Evolutionary conservation across 495 filamentous ascomycete genomes (phyloP).

Genomic region (Tuber borchii): DNA sequence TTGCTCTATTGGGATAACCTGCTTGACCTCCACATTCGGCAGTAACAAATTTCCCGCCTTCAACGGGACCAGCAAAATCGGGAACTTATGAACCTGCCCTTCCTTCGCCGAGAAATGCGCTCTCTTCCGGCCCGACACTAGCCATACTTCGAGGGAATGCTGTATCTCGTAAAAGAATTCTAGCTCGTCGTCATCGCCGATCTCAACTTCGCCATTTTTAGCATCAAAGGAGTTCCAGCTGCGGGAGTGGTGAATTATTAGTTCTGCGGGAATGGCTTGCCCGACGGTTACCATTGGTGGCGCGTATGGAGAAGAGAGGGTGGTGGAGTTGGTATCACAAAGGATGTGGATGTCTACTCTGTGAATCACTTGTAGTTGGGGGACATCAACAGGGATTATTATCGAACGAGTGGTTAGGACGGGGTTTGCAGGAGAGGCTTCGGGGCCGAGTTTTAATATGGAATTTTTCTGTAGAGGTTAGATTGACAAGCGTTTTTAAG

Average conservation of each 20-base stretch:
- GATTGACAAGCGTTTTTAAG: not conserved
- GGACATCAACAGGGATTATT: constrained; percentile 76
- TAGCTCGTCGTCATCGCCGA: constrained; percentile 46
- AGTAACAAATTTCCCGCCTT: constrained; percentile 66
- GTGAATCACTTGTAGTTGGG: constrained; percentile 73
- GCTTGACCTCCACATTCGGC: constrained; percentile 70
- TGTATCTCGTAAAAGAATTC: constrained; percentile 82
- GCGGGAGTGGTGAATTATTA: constrained; percentile 69
- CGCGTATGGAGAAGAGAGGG: constrained; percentile 41
- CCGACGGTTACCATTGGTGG: constrained; percentile 33
- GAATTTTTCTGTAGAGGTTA: constrained; percentile 19
- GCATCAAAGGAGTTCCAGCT: constrained; percentile 57
- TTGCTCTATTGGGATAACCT: constrained; percentile 35
- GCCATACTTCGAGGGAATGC: constrained; percentile 69
- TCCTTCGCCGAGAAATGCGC: constrained; percentile 62
- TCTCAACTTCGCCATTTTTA: constrained; percentile 22
- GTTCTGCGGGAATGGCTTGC: constrained; percentile 54
- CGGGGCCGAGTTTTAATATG: constrained; percentile 35
- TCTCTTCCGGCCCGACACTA: constrained; percentile 72
- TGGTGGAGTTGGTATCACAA: constrained; percentile 35
- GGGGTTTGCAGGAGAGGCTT: not conserved
- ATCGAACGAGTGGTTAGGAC: constrained; percentile 46
- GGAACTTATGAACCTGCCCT: constrained; percentile 49
- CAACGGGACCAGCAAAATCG: constrained; percentile 70
- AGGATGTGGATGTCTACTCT: constrained; percentile 65